Percentiles rank a stretch among this genome's conserved stretches.
phyloP scores from a whole-genome alignment of 2,329 filamentous ascomycete genomes.

The Aspergillus neoniger region DNA sequence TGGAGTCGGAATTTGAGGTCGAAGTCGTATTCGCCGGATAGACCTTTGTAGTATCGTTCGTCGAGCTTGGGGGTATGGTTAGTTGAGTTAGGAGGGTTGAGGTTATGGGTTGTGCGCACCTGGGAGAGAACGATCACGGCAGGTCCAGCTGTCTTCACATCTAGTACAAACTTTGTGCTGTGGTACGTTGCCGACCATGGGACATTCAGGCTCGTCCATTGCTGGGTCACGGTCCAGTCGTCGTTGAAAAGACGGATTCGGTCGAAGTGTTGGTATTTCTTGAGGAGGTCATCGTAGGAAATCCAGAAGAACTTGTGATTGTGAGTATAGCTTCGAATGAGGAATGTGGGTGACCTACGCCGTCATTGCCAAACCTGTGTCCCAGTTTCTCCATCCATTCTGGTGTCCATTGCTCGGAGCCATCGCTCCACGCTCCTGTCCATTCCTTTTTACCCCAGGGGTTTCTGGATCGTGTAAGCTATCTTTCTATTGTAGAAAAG shows the following conservation, averaged over 20 bases:
- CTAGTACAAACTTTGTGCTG: constrained; percentile 60
- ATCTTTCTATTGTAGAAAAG: neutral
- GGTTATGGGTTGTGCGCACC: constrained; percentile 23
- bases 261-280: constrained; percentile 62
- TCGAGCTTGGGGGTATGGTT: constrained; percentile 49
- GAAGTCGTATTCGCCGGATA: constrained; percentile 60
- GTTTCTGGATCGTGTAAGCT: constrained; percentile 55
- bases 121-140: constrained; percentile 62
- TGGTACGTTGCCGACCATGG: constrained; percentile 64
- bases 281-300: constrained; percentile 59
- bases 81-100: neutral
- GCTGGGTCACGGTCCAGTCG: constrained; percentile 62
- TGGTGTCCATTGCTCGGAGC: constrained; percentile 80
- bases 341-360: constrained; percentile 51
- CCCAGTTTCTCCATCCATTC: constrained; percentile 73
- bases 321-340: constrained; percentile 17
- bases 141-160: constrained; percentile 53
- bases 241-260: constrained; percentile 61
- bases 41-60: constrained; percentile 60
- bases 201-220: constrained; percentile 62
- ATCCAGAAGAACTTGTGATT: constrained; percentile 57
- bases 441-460: constrained; percentile 82
- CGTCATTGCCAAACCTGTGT: constrained; percentile 76
- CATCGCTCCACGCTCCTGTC: constrained; percentile 80
- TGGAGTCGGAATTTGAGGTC: constrained; percentile 61